These are phyloP conservation scores for Stenogyne calaminthoides DNA, from an alignment of 305 asterid genomes.

Conservation along the genomic window DNA sequence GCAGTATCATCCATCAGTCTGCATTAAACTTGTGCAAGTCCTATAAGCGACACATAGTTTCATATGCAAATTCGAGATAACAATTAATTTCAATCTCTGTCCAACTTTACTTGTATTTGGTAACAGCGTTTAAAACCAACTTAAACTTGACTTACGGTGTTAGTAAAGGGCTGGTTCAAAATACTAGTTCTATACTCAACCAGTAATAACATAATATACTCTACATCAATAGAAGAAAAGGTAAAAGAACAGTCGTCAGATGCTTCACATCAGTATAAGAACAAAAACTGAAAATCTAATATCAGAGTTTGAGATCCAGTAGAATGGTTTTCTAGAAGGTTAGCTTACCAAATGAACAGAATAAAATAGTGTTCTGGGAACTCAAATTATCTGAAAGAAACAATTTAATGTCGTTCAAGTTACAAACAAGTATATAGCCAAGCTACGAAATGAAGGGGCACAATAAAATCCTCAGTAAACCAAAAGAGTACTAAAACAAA, in stretches of 20 bases:
- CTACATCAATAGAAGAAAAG: conserved; percentile 3
- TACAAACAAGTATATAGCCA: conserved; percentile 1
- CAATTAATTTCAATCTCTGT: neutral
- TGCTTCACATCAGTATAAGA: conserved; percentile 16
- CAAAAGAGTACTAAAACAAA: conserved; percentile 16
- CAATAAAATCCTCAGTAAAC: neutral
- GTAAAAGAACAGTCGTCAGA: neutral
- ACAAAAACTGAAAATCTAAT: neutral
- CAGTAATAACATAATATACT: conserved; percentile 14
- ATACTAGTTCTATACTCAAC: conserved; percentile 13
- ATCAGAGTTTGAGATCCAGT: conserved; percentile 18
- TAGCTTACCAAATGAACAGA: neutral
- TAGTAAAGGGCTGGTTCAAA: neutral
- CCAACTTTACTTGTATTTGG: conserved; percentile 7
- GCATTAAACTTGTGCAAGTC: conserved; percentile 7
- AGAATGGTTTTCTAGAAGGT: conserved; percentile 13
- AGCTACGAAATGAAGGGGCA: neutral
- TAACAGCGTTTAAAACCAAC: neutral
- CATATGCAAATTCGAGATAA: conserved; percentile 8
- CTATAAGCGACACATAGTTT: neutral
- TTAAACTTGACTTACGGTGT: conserved; percentile 2
- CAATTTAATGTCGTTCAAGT: neutral
- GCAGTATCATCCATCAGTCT: conserved; percentile 1
- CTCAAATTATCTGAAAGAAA: conserved; percentile 9
- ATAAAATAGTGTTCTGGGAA: neutral